phyloP scores from a whole-genome alignment of 352 stramenopile species.

The Pythium pyrilobum region DNA sequence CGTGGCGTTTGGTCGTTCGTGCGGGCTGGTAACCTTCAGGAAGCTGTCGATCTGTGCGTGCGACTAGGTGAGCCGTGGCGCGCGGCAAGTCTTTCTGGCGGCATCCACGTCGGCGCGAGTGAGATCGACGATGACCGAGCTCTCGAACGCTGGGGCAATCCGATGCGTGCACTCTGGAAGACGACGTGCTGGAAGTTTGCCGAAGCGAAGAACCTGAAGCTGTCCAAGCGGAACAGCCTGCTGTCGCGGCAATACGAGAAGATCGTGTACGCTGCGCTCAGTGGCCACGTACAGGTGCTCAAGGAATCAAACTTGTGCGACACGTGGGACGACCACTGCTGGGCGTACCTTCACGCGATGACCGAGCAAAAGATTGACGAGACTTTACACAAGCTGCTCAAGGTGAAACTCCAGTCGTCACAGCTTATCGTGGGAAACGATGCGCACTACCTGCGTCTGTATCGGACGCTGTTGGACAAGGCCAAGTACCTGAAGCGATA shows the following conservation, averaged over 20 bases:
- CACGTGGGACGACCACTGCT: slow-evolving; percentile 84
- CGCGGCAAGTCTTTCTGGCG: slow-evolving; percentile 69
- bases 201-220: slow-evolving; percentile 33
- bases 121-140: slow-evolving; percentile 45
- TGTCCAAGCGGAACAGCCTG: slow-evolving; percentile 62
- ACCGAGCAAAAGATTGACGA: slow-evolving; percentile 72
- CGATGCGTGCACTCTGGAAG: slow-evolving; percentile 79
- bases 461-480: slow-evolving; percentile 50
- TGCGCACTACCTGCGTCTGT: slow-evolving; percentile 51
- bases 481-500: slow-evolving; percentile 76
- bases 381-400: slow-evolving; percentile 54
- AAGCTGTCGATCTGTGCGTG: slow-evolving; percentile 72
- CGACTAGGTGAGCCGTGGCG: slow-evolving; percentile 72
- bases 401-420: slow-evolving; percentile 73
- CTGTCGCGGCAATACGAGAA: slow-evolving; percentile 68
- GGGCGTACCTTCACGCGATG: slow-evolving; percentile 68
- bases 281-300: slow-evolving; percentile 65
- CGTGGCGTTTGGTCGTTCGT: slow-evolving; percentile 72
- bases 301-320: slow-evolving; percentile 62
- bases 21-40: slow-evolving; percentile 51
- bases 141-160: slow-evolving; percentile 77
- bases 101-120: slow-evolving; percentile 46
- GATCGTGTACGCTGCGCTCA: slow-evolving; percentile 76
- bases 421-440: slow-evolving; percentile 70
- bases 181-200: slow-evolving; percentile 82